Percentiles rank a stretch among this genome's conserved stretches.
Evolutionary conservation across 805 yeast genomes (phyloP).

Genomic region (Maudiozyma bulderi): DNA sequence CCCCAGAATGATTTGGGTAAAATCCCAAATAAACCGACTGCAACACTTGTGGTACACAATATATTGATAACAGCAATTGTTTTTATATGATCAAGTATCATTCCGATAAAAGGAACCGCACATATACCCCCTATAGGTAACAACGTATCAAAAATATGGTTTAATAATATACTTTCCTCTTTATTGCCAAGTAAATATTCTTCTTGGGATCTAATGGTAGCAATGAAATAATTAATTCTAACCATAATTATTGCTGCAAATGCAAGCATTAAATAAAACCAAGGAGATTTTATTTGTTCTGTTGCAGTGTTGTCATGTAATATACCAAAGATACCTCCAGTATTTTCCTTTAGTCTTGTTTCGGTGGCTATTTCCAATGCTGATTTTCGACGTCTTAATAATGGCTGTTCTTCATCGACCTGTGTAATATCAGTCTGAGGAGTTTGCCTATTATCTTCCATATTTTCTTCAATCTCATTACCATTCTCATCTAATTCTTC

Average conservation of each 20-base stretch:
- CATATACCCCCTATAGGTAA: constrained; percentile 82
- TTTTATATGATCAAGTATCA: constrained; percentile 62
- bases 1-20: constrained; percentile 34
- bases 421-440: background rate
- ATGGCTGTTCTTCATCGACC: background rate
- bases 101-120: constrained; percentile 81
- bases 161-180: constrained; percentile 44
- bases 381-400: constrained; percentile 36
- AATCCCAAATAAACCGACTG: constrained; percentile 66
- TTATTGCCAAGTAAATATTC: constrained; percentile 50
- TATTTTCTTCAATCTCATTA: constrained; percentile 28
- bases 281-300: constrained; percentile 44
- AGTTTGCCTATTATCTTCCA: background rate
- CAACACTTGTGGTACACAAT: constrained; percentile 44
- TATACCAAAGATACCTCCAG: constrained; percentile 67
- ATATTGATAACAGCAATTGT: constrained; percentile 48
- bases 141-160: constrained; percentile 74
- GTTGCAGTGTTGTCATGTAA: constrained; percentile 52
- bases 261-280: constrained; percentile 70
- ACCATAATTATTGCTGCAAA: constrained; percentile 86
- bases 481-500: constrained; percentile 71
- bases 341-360: constrained; percentile 37
- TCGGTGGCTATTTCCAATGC: constrained; percentile 61
- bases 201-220: constrained; percentile 80
- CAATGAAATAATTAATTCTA: constrained; percentile 85